Evolutionary conservation across 345 rosid genomes (phyloP).

Genomic region (Lepidium sativum): DNA sequence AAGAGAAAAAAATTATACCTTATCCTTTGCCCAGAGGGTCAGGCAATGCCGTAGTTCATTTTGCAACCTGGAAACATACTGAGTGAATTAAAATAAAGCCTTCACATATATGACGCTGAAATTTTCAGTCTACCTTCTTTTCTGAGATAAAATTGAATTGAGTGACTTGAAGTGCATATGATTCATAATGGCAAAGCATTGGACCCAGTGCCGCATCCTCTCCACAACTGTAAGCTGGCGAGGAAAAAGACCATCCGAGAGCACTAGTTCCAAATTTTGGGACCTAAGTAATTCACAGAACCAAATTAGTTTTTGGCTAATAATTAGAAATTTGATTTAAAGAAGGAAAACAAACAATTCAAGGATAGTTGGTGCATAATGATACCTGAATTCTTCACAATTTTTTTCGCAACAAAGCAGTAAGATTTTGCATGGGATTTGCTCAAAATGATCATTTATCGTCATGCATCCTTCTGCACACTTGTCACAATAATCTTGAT

Average conservation of each 20-base stretch:
- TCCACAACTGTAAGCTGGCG: constrained; percentile 48
- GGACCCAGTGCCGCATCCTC: constrained; percentile 72
- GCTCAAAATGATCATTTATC: constrained; percentile 55
- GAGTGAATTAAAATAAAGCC: constrained; percentile 12
- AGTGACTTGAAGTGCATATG: constrained; percentile 62
- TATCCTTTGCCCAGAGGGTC: constrained; percentile 41
- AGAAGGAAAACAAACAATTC: not conserved
- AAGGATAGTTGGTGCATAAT: constrained; percentile 14
- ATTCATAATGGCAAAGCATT: constrained; percentile 58
- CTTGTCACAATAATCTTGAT: constrained; percentile 68
- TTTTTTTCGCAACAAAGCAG: constrained; percentile 74
- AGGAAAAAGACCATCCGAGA: constrained; percentile 70
- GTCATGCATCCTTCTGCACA: constrained; percentile 59
- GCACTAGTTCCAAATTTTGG: constrained; percentile 66
- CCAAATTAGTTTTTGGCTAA: not conserved
- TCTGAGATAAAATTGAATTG: constrained; percentile 59
- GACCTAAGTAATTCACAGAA: constrained; percentile 34
- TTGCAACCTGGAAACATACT: constrained; percentile 60
- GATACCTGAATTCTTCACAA: constrained; percentile 69
- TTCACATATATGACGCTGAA: constrained; percentile 10
- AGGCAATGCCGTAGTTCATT: constrained; percentile 61
- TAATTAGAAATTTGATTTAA: not conserved
- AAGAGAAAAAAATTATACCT: constrained; percentile 14
- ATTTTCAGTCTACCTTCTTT: constrained; percentile 49
- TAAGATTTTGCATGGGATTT: constrained; percentile 74